Conservation (phyloP, 176 grass and related monocot genomes). For the Oryza officinalis region DNA sequence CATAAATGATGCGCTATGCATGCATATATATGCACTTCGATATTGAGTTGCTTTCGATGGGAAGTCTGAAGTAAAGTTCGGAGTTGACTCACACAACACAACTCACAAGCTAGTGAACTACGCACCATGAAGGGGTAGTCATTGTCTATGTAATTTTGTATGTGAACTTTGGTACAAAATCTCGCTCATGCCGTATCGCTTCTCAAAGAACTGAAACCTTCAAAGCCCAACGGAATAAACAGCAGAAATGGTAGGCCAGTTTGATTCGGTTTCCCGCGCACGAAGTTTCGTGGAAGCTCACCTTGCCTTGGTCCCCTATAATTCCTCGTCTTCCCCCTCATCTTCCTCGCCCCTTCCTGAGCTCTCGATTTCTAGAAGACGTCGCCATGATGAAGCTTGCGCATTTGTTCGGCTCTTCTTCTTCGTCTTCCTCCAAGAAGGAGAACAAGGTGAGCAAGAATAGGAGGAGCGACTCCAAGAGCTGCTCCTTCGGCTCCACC, state of each 20-base stretch:
- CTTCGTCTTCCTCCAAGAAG: background rate
- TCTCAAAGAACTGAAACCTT: constrained; percentile 3
- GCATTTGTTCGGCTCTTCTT: constrained; percentile 22
- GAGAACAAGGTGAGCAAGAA: background rate
- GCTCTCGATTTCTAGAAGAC: background rate
- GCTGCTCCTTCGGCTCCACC: constrained; percentile 35
- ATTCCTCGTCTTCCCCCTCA: background rate
- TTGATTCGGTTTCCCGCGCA: constrained; percentile 35
- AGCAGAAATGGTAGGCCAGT: constrained; percentile 1
- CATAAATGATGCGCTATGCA: no score
- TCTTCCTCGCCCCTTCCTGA: background rate
- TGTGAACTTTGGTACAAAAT: background rate
- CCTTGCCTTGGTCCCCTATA: background rate
- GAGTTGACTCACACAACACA: background rate
- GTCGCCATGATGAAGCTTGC: constrained; percentile 32
- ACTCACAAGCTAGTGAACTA: background rate
- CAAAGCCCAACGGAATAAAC: background rate
- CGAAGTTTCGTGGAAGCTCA: constrained; percentile 58
- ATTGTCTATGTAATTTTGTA: background rate
- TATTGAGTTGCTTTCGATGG: no score
- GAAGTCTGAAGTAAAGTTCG: no score
- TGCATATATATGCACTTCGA: background rate
- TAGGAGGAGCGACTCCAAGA: background rate
- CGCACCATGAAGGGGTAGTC: background rate
- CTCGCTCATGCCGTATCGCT: background rate